Conservation (phyloP, 2,329 filamentous ascomycete species). For the Aspergillus terreus region DNA sequence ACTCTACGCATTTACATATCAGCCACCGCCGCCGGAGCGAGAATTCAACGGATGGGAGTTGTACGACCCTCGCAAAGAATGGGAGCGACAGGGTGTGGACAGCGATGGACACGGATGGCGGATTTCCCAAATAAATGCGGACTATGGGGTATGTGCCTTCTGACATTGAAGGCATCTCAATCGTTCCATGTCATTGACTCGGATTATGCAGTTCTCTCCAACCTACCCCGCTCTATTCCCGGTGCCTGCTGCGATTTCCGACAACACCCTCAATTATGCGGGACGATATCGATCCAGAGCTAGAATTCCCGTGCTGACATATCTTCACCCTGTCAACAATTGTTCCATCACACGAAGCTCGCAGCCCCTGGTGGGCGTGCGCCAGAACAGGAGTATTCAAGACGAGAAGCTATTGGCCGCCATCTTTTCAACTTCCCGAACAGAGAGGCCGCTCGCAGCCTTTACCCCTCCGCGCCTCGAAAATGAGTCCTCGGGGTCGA, state of each 20-base stretch:
- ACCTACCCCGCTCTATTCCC: slow-evolving; percentile 85
- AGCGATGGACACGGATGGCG: slow-evolving; percentile 82
- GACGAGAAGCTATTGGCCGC: slow-evolving; percentile 91
- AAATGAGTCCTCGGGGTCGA: slow-evolving; percentile 43
- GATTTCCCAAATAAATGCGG: slow-evolving; percentile 81
- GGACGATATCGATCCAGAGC: slow-evolving; percentile 82
- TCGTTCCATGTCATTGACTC: slow-evolving; percentile 4
- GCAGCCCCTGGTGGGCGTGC: slow-evolving; percentile 82
- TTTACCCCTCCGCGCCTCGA: slow-evolving; percentile 38
- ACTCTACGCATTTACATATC: slow-evolving; percentile 85
- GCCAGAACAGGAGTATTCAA: slow-evolving; percentile 85
- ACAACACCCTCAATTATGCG: slow-evolving; percentile 93
- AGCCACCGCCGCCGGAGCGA: slow-evolving; percentile 68
- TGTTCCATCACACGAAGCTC: slow-evolving; percentile 95
- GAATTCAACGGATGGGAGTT: slow-evolving; percentile 75
- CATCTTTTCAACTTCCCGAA: slow-evolving; percentile 75
- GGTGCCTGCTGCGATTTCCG: slow-evolving; percentile 87
- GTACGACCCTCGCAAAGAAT: slow-evolving; percentile 84
- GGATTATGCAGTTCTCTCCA: slow-evolving; percentile 64
- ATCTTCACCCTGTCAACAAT: slow-evolving; percentile 94
- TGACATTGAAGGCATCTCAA: neutral
- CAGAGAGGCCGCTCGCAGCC: slow-evolving; percentile 40
- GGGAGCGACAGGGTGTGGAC: slow-evolving; percentile 80
- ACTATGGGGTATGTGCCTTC: slow-evolving; percentile 60
- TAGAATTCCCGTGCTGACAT: slow-evolving; percentile 84